phyloP scores from a whole-genome alignment of 768 basidiomycete genomes.

The Suillus clintonianus region DNA sequence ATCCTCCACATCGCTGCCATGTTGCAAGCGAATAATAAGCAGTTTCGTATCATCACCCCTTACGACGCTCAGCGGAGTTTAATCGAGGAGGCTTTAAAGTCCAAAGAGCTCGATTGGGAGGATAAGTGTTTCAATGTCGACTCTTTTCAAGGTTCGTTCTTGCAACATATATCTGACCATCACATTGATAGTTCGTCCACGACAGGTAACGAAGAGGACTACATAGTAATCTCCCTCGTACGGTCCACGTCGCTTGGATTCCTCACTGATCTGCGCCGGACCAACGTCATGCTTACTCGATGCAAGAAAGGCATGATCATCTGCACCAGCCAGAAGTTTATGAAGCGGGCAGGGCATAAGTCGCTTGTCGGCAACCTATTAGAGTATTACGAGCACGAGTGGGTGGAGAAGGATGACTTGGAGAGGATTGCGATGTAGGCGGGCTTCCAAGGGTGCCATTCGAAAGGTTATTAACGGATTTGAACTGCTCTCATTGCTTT shows the following conservation, averaged over 20 bases:
- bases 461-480: neutral
- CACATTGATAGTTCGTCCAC: slow-evolving; percentile 3
- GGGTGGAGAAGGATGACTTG: slow-evolving; percentile 38
- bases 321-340: slow-evolving; percentile 60
- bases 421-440: slow-evolving; percentile 1
- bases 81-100: slow-evolving; percentile 59
- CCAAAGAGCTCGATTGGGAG: slow-evolving; percentile 52
- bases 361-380: slow-evolving; percentile 46
- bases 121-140: slow-evolving; percentile 80
- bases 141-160: slow-evolving; percentile 69
- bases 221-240: slow-evolving; percentile 72
- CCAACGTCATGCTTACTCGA: slow-evolving; percentile 88
- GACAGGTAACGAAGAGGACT: slow-evolving; percentile 81
- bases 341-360: slow-evolving; percentile 51
- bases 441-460: neutral
- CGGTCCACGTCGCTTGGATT: slow-evolving; percentile 69
- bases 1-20: slow-evolving; percentile 58
- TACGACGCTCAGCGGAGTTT: slow-evolving; percentile 71
- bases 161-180: neutral
- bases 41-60: slow-evolving; percentile 74
- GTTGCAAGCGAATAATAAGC: slow-evolving; percentile 50
- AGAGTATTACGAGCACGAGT: slow-evolving; percentile 32
- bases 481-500: neutral
- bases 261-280: slow-evolving; percentile 60
- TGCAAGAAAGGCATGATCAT: slow-evolving; percentile 82